A percentile compares a stretch with the other conserved stretches of the same genome.
Evolutionary conservation across 345 rosid species (phyloP).

Genomic region (Eucalyptus regnans): DNA sequence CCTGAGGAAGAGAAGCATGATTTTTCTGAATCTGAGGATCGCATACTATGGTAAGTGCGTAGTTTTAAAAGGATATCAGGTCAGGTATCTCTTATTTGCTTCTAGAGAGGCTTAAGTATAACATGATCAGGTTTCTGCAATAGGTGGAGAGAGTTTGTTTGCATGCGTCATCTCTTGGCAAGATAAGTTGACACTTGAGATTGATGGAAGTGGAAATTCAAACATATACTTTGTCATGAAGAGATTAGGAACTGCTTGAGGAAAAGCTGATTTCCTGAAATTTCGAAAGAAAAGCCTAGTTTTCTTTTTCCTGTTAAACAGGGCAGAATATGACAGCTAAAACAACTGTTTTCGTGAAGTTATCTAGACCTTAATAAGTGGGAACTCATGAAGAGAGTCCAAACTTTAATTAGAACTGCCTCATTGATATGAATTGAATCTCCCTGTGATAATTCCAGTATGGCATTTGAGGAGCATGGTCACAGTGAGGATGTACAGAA

Average conservation of each 20-base stretch:
- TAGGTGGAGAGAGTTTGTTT: not conserved
- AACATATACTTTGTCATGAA: not conserved
- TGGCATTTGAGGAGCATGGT: constrained; percentile 65
- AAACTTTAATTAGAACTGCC: not conserved
- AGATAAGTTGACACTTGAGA: not conserved
- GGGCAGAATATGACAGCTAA: not conserved
- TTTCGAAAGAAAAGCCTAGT: not conserved
- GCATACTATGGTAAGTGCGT: constrained; percentile 56
- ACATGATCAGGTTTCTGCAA: not conserved
- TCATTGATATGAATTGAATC: constrained; percentile 2
- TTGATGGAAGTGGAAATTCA: not conserved
- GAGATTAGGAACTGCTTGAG: not conserved
- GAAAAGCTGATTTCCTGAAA: not conserved
- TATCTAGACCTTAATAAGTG: not conserved
- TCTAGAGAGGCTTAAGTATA: not conserved
- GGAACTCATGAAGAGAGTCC: not conserved
- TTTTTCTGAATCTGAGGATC: constrained; percentile 79
- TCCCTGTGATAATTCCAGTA: constrained; percentile 28
- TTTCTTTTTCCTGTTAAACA: not conserved
- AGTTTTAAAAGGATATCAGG: not conserved
- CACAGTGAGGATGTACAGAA: constrained; percentile 56
- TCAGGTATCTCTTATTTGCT: not conserved
- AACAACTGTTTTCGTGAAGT: not conserved
- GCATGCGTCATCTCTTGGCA: not conserved
- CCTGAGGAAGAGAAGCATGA: constrained; percentile 80